phyloP scores from a whole-genome alignment of 2,329 filamentous ascomycete species.

The Ophiostoma triangulosporum region DNA sequence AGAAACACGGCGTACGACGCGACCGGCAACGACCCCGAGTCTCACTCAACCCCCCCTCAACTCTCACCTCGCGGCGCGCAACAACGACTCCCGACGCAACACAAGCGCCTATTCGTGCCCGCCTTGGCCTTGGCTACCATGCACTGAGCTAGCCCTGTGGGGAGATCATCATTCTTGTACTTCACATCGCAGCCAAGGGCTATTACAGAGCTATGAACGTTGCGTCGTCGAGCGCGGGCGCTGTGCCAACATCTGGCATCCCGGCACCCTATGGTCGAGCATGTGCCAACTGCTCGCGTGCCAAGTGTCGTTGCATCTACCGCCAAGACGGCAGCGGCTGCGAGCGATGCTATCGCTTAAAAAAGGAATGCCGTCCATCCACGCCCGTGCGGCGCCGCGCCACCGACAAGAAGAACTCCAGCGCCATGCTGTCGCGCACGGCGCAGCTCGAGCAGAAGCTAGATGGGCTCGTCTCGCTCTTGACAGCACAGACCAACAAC shows the following conservation, averaged over 20 bases:
- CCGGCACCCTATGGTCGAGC: slow-evolving; percentile 27
- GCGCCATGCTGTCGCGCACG: slow-evolving; percentile 19
- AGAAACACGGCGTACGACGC: no score
- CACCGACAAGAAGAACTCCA: slow-evolving; percentile 20
- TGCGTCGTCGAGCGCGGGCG: neutral
- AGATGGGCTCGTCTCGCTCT: slow-evolving; percentile 32
- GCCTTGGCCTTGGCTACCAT: neutral
- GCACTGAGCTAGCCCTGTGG: neutral
- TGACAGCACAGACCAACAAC: slow-evolving; percentile 19
- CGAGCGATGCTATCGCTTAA: slow-evolving; percentile 31
- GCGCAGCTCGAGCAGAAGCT: slow-evolving; percentile 36
- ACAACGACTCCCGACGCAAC: neutral
- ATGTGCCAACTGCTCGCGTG: slow-evolving; percentile 32
- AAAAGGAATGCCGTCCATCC: slow-evolving; percentile 34
- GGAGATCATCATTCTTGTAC: neutral
- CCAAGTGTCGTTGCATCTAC: slow-evolving; percentile 35
- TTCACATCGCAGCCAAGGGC: no score
- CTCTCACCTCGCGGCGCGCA: neutral
- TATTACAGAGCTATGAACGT: neutral
- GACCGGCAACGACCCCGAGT: neutral
- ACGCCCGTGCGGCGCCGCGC: slow-evolving; percentile 26
- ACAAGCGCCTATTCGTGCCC: neutral
- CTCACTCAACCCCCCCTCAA: neutral
- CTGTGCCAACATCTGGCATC: slow-evolving; percentile 4
- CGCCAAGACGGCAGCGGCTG: slow-evolving; percentile 20